Conservation (phyloP, 441 rosid genomes). For the Gossypium trilobum region DNA sequence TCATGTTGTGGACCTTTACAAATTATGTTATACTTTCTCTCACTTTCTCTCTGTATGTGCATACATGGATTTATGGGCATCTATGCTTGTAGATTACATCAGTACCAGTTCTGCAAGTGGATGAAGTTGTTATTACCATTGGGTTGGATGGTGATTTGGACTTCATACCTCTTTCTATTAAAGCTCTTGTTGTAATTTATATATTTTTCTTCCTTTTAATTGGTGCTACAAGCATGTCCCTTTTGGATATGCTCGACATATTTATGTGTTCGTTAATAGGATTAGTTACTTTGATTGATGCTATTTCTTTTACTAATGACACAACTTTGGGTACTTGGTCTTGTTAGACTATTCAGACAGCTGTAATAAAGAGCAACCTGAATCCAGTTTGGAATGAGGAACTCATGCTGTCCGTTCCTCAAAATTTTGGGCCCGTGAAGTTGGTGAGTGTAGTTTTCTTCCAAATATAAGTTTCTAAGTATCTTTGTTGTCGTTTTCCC, state of each 20-base stretch:
- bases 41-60: neutral
- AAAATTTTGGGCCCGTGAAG: slow-evolving; percentile 58
- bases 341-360: slow-evolving; percentile 54
- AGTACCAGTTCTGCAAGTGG: neutral
- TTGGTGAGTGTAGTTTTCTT: slow-evolving; percentile 38
- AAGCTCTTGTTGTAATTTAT: neutral
- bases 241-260: neutral
- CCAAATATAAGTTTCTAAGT: neutral
- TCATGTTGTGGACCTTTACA: neutral
- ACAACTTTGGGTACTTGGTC: slow-evolving; percentile 7
- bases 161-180: neutral
- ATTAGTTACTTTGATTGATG: neutral
- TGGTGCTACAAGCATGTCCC: neutral
- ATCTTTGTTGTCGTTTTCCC: neutral
- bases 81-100: neutral
- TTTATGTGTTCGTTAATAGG: neutral
- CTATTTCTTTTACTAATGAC: slow-evolving; percentile 4
- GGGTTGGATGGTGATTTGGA: neutral
- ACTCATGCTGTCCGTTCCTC: slow-evolving; percentile 84
- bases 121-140: neutral
- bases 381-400: slow-evolving; percentile 91
- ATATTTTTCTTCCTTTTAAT: neutral
- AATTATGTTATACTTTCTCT: neutral
- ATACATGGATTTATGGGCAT: neutral
- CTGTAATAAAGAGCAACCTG: slow-evolving; percentile 63